Evolutionary conservation across 345 rosid species (phyloP).

Genomic region (Laguncularia racemosa): DNA sequence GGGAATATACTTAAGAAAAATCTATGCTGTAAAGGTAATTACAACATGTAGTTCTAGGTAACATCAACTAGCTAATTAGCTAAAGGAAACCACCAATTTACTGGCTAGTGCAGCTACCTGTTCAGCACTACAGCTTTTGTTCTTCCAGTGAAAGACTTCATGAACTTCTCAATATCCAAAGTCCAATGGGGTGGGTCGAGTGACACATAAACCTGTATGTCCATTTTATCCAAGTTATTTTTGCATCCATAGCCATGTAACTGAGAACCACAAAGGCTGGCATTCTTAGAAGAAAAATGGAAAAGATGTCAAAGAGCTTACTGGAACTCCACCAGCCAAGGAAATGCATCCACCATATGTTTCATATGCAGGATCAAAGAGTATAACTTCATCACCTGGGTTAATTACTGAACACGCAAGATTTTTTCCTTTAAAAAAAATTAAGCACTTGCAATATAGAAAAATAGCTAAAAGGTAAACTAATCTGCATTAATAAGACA

Average conservation of each 20-base stretch:
- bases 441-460: not conserved
- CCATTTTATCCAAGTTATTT: too few species aligned
- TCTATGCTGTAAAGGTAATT: not conserved
- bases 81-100: not conserved
- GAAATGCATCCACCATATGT: constrained; percentile 41
- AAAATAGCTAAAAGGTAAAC: not conserved
- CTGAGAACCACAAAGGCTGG: too few species aligned
- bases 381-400: constrained; percentile 51
- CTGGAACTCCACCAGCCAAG: constrained; percentile 55
- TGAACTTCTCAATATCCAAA: constrained; percentile 34
- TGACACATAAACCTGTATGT: constrained; percentile 39
- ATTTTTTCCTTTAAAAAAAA: not conserved
- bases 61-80: not conserved
- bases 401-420: constrained; percentile 27
- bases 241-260: too few species aligned
- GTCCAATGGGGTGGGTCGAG: constrained; percentile 56
- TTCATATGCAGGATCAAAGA: constrained; percentile 54
- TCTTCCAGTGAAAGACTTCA: constrained; percentile 29
- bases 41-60: not conserved
- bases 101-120: constrained; percentile 28
- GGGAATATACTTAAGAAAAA: not conserved
- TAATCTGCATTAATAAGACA: too few species aligned
- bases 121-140: constrained; percentile 50
- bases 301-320: constrained; percentile 14
- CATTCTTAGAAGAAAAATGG: too few species aligned